Base-by-base conservation (phyloP, 1,284 basidiomycete species). In the Papiliotrema terrestris region DNA sequence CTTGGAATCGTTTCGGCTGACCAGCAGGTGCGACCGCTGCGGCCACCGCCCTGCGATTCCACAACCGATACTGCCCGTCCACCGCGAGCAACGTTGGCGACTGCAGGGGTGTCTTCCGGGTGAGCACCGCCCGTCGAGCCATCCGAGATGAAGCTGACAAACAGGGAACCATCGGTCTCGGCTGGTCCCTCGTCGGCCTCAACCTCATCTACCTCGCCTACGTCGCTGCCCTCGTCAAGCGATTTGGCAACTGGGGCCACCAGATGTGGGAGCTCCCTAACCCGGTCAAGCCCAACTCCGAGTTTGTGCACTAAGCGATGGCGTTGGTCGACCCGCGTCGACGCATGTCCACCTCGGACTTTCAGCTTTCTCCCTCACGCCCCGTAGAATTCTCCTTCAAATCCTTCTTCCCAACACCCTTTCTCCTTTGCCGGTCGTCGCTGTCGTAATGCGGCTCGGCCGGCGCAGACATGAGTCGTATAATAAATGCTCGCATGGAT, bases 101-200 rank as follows among this genome's bases (percentile, higher is more conserved):
- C 57, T 65, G 68, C 55, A 47, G 49, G 23, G 68, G 65, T 51
- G 64, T 65, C 45, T 51, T 63, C 25, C 52, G 65, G 32, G 62
- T 63, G 42, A 56, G 61, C 54, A 11, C 17, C n/a, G 8, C 14
- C 14, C 42, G 47, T 43, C 47, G 49, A 44, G 54, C 35, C 47
- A 26, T 25, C 22, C 2, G 6, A n/a, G 26, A 17, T 42, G 22
- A 14, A 19, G n/a, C 46, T 45, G 41, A 54, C 37, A 8, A 49
- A 3, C 26, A 62, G 60, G 66, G 63, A 43, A 53, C 52, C 36
- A 51, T 59, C 45, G 66, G 60, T 52, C 62, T 68, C 48, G 66
- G 63, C 37, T 68, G 53, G 49, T 35, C 57, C 41, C 44, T 60
- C 13, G 50, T 63, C 47, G 62, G 60, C 42, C 44, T 65, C 50